Evolutionary conservation across 2,329 filamentous ascomycete species (phyloP).

Genomic region (Tolypocladium cylindrosporum): DNA sequence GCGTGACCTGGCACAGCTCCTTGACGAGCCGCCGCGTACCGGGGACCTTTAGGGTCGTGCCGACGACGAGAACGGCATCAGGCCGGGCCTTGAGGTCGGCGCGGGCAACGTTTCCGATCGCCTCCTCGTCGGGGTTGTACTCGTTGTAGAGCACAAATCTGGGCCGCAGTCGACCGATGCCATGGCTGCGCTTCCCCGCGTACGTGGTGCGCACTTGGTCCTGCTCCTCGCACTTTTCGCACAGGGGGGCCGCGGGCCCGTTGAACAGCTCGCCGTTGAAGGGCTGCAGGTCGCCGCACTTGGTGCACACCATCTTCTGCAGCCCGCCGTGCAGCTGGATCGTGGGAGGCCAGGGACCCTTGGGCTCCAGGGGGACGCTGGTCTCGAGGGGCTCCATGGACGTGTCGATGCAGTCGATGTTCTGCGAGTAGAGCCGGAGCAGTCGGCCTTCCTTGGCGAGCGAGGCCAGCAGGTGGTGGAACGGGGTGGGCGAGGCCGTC

Average conservation of each 20-base stretch:
- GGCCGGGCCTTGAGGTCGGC: slow-evolving; percentile 78
- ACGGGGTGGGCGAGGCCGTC: slow-evolving; percentile 70
- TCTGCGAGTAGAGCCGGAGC: slow-evolving; percentile 88
- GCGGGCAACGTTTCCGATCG: slow-evolving; percentile 82
- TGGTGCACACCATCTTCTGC: slow-evolving; percentile 93
- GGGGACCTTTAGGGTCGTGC: slow-evolving; percentile 90
- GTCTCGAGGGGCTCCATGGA: slow-evolving; percentile 71
- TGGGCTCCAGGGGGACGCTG: slow-evolving; percentile 66
- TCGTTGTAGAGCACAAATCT: slow-evolving; percentile 97
- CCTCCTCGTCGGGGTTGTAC: slow-evolving; percentile 90
- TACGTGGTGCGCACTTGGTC: slow-evolving; percentile 67
- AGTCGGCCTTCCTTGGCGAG: slow-evolving; percentile 79
- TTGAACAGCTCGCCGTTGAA: slow-evolving; percentile 75
- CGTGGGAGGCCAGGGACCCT: slow-evolving; percentile 86
- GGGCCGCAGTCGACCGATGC: slow-evolving; percentile 79
- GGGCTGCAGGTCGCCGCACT: slow-evolving; percentile 67
- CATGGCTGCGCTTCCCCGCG: slow-evolving; percentile 83
- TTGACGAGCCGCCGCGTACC: slow-evolving; percentile 82
- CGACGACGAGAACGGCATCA: slow-evolving; percentile 88
- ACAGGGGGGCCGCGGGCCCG: slow-evolving; percentile 74
- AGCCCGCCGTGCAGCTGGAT: slow-evolving; percentile 91
- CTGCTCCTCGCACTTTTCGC: slow-evolving; percentile 60
- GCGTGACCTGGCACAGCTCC: slow-evolving; percentile 82
- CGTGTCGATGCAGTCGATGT: slow-evolving; percentile 92
- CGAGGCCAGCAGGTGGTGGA: slow-evolving; percentile 89